Conservation (phyloP, 257 asterid genomes). For the Nemophila menziesii region DNA sequence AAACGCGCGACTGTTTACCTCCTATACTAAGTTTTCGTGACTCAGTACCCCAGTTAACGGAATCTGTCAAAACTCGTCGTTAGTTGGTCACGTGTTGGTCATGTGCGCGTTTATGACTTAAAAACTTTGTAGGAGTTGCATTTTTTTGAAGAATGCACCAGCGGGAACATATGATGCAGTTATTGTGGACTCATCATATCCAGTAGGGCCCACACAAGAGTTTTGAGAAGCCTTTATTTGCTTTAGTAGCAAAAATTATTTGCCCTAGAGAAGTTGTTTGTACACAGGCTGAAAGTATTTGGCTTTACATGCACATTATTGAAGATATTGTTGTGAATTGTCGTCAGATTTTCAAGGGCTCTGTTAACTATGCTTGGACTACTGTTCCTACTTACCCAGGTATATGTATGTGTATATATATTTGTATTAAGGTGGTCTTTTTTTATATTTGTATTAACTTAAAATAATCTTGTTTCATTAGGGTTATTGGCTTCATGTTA, state of each 20-base stretch:
- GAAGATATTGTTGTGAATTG: slow-evolving; percentile 81
- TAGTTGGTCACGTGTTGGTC: no score
- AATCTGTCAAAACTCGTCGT: no score
- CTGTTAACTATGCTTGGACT: slow-evolving; percentile 97
- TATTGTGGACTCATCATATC: slow-evolving; percentile 95
- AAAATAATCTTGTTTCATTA: no score
- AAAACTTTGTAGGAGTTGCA: slow-evolving; percentile 70
- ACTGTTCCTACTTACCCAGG: slow-evolving; percentile 98
- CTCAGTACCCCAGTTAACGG: no score
- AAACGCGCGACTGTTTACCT: no score
- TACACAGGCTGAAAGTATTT: slow-evolving; percentile 98
- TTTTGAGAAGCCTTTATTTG: slow-evolving; percentile 90
- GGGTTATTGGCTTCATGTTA: slow-evolving; percentile 84
- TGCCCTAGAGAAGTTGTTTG: slow-evolving; percentile 98
- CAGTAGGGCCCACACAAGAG: slow-evolving; percentile 96
- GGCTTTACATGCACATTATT: slow-evolving; percentile 99
- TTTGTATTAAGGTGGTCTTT: slow-evolving; percentile 65
- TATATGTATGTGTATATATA: no score
- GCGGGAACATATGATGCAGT: slow-evolving; percentile 91
- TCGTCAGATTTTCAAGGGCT: slow-evolving; percentile 90
- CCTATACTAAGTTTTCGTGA: no score
- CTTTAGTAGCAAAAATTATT: slow-evolving; percentile 73
- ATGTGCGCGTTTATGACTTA: no score
- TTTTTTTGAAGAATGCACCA: slow-evolving; percentile 76
- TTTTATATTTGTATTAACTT: slow-evolving; percentile 1